Percentiles rank a stretch among this genome's conserved stretches.
Evolutionary conservation across 176 grass and related monocot species (phyloP).

Genomic region (Oryza nivara): DNA sequence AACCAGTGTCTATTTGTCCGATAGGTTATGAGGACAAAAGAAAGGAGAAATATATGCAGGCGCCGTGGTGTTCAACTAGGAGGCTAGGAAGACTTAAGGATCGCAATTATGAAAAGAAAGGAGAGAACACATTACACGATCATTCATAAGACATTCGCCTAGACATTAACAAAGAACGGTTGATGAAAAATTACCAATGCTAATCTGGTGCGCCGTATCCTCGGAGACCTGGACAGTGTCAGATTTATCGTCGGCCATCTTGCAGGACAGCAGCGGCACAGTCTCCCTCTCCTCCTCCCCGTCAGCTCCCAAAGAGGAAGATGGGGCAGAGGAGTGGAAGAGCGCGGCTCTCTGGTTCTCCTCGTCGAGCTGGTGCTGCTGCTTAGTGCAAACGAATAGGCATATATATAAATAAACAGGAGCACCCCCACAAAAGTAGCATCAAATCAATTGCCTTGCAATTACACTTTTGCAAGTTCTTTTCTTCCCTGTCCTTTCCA

Average conservation of each 20-base stretch:
- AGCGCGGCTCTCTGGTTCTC: background rate
- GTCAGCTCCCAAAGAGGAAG: conserved; percentile 1
- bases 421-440: background rate
- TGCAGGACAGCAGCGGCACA: conserved; percentile 25
- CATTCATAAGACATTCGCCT: background rate
- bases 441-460: background rate
- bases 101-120: no score
- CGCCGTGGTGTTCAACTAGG: background rate
- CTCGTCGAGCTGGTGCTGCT: background rate
- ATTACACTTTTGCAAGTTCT: background rate
- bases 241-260: conserved; percentile 38
- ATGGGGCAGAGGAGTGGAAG: background rate
- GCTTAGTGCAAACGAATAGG: background rate
- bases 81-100: no score
- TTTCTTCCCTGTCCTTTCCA: background rate
- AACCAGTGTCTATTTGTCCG: background rate
- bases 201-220: conserved; percentile 26
- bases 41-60: background rate
- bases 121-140: no score
- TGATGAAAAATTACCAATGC: conserved; percentile 9
- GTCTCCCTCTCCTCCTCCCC: background rate
- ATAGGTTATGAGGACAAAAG: background rate
- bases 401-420: background rate
- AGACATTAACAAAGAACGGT: background rate
- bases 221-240: conserved; percentile 2